Conservation (phyloP, 345 rosid species). For the Moricandia arvensis region DNA sequence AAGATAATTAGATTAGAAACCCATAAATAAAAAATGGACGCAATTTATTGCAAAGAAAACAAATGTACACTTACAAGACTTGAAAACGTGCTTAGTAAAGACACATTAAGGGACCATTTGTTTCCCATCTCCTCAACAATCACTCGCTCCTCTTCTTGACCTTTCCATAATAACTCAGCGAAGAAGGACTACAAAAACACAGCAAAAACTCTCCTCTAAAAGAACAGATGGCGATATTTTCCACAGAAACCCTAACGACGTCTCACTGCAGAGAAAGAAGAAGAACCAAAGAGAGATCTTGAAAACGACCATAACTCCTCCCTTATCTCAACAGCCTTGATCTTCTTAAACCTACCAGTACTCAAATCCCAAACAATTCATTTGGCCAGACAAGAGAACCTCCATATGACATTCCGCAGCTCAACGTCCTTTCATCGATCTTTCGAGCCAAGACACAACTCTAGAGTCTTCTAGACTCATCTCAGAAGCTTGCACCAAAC, state of each 20-base stretch:
- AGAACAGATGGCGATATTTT: constrained; percentile 34
- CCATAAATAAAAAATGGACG: background rate
- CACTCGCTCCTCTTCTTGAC: constrained; percentile 20
- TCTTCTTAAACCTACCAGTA: constrained; percentile 46
- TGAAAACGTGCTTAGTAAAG: constrained; percentile 33
- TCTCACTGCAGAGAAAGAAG: constrained; percentile 29
- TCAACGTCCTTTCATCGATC: constrained; percentile 71
- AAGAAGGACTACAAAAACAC: constrained; percentile 24
- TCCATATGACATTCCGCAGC: constrained; percentile 52
- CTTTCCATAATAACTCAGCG: background rate
- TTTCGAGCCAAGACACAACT: constrained; percentile 56
- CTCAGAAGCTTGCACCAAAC: constrained; percentile 67
- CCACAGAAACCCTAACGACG: constrained; percentile 26
- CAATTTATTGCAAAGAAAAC: constrained; percentile 8
- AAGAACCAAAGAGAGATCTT: constrained; percentile 25
- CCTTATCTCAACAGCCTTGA: constrained; percentile 69
- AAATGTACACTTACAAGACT: constrained; percentile 11
- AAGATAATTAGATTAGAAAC: too few species aligned
- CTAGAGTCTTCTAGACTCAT: constrained; percentile 60
- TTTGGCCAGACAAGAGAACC: constrained; percentile 96
- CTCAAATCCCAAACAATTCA: constrained; percentile 70
- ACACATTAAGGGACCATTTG: constrained; percentile 22
- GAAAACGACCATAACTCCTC: constrained; percentile 26
- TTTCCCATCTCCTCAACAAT: constrained; percentile 36
- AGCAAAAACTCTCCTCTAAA: background rate